phyloP scores from a whole-genome alignment of 2,329 filamentous ascomycete species.

The Sporothrix protearum region DNA sequence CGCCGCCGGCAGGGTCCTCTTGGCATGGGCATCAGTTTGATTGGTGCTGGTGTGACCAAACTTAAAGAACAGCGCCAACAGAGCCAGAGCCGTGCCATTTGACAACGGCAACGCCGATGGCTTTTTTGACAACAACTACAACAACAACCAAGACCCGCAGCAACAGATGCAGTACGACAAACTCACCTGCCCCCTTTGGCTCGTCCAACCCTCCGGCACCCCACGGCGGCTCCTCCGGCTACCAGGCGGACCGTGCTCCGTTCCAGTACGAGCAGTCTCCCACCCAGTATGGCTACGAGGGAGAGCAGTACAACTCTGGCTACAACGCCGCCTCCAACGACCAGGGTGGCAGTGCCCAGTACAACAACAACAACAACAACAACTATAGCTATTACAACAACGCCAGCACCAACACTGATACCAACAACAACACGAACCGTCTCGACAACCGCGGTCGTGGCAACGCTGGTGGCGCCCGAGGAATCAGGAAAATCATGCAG shows the following conservation, averaged over 20 bases:
- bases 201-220: constrained; percentile 6
- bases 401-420: not conserved
- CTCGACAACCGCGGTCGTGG: not conserved
- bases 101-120: not conserved
- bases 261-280: not conserved
- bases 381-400: not conserved
- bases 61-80: not conserved
- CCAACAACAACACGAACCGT: not conserved
- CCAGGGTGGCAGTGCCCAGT: not conserved
- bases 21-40: not conserved
- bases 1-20: constrained; percentile 11
- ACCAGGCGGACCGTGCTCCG: not conserved
- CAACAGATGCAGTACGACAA: constrained; percentile 7
- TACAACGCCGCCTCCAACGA: not conserved
- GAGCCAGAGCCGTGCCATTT: not conserved
- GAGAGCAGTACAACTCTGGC: constrained; percentile 1
- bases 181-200: not conserved
- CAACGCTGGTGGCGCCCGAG: not conserved
- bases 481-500: constrained; percentile 22
- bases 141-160: not conserved
- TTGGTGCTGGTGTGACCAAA: constrained; percentile 3
- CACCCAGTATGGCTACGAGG: not conserved
- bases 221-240: not conserved
- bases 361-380: not conserved
- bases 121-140: not conserved